These are phyloP conservation scores for Aspergillus pseudonomiae DNA, from an alignment of 2,329 filamentous ascomycete species.

Conservation along the genomic window DNA sequence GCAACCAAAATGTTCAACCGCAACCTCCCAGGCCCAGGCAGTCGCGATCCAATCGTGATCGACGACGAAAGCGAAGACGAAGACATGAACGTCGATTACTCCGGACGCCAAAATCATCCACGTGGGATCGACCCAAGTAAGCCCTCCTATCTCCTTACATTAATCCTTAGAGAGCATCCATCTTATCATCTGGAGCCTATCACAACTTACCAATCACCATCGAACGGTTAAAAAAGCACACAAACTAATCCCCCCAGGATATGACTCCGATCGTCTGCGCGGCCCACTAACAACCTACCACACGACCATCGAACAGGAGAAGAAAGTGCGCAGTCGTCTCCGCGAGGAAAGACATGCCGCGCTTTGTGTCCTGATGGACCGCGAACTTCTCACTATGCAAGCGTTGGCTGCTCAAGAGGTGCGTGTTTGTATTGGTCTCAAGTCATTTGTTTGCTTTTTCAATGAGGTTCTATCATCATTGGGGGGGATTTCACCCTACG, in stretches of 20 bases:
- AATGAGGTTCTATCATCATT: not conserved
- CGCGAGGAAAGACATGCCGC: constrained; percentile 42
- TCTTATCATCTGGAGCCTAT: not conserved
- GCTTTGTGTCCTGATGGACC: constrained; percentile 41
- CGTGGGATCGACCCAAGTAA: constrained; percentile 1
- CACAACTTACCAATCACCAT: not conserved
- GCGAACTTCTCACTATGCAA: constrained; percentile 45
- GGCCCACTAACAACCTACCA: constrained; percentile 14
- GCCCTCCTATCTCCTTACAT: not conserved
- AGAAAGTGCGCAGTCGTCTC: constrained; percentile 26
- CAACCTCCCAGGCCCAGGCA: constrained; percentile 14
- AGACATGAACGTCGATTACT: constrained; percentile 30
- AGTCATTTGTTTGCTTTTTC: not conserved
- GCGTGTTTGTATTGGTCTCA: not conserved
- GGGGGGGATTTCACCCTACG: not conserved
- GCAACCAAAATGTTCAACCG: constrained; percentile 18
- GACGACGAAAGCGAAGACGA: constrained; percentile 20
- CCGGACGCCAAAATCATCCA: not conserved
- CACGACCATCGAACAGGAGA: constrained; percentile 22
- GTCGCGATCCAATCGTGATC: constrained; percentile 21
- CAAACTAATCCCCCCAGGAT: constrained; percentile 9
- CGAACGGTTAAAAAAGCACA: too few species aligned
- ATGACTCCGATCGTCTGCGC: constrained; percentile 9
- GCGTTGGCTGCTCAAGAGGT: constrained; percentile 43
- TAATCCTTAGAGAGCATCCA: not conserved